Conservation (phyloP, 768 basidiomycete genomes). For the Rhizopogon rudus region DNA sequence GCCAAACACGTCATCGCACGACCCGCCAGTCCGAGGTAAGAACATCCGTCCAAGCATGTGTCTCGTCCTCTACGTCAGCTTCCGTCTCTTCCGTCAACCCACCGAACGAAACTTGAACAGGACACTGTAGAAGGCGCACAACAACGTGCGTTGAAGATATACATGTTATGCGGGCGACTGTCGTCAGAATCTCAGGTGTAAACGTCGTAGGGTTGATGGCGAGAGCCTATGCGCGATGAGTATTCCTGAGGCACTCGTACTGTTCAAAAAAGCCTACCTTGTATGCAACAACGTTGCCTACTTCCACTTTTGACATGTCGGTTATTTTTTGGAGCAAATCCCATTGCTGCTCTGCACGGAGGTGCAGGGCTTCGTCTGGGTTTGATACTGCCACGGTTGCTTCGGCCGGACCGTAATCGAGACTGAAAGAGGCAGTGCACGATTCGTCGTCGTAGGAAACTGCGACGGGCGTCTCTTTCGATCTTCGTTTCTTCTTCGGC, state of each 20-base stretch:
- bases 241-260: neutral
- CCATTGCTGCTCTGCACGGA: slow-evolving; percentile 14
- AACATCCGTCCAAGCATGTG: slow-evolving; percentile 25
- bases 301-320: slow-evolving; percentile 19
- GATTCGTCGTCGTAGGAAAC: slow-evolving; percentile 7
- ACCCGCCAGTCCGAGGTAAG: slow-evolving; percentile 25
- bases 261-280: slow-evolving; percentile 32
- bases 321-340: slow-evolving; percentile 16
- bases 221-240: slow-evolving; percentile 37
- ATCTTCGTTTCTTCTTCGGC: slow-evolving; percentile 27
- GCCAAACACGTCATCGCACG: slow-evolving; percentile 19
- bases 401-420: slow-evolving; percentile 13
- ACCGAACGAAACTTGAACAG: slow-evolving; percentile 23
- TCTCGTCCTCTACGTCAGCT: slow-evolving; percentile 16
- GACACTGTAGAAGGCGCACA: slow-evolving; percentile 9
- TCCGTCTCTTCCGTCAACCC: slow-evolving; percentile 14
- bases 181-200: slow-evolving; percentile 54
- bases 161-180: slow-evolving; percentile 34
- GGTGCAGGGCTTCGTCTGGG: slow-evolving; percentile 5
- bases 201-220: slow-evolving; percentile 54
- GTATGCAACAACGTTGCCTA: slow-evolving; percentile 40
- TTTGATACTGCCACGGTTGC: neutral
- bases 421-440: slow-evolving; percentile 1
- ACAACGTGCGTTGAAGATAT: slow-evolving; percentile 15
- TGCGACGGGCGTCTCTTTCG: slow-evolving; percentile 12